A percentile compares a stretch with the other conserved stretches of the same genome.
These are phyloP conservation scores for Neocucurbitaria cava DNA, from an alignment of 2,329 filamentous ascomycete species.

Conservation along the genomic window DNA sequence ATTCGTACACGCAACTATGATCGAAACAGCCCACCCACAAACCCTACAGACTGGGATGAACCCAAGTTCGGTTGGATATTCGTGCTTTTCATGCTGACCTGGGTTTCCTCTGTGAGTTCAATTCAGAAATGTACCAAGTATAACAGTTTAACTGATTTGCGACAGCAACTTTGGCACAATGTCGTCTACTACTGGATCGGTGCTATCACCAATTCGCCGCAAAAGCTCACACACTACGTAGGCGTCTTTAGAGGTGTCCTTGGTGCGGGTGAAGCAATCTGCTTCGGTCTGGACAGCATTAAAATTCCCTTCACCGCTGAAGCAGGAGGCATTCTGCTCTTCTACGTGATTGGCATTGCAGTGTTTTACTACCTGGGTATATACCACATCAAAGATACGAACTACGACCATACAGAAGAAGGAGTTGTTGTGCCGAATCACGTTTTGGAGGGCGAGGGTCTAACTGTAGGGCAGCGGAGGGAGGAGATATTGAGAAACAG, in stretches of 20 bases:
- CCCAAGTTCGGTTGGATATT: conserved; percentile 36
- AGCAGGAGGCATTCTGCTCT: conserved; percentile 37
- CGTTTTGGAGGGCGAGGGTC: conserved; percentile 26
- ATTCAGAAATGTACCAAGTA: no score
- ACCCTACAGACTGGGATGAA: conserved; percentile 39
- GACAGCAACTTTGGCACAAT: conserved; percentile 39
- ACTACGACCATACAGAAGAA: conserved; percentile 34
- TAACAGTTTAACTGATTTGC: neutral
- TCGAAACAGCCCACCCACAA: conserved; percentile 25
- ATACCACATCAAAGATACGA: conserved; percentile 39
- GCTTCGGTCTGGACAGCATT: conserved; percentile 41
- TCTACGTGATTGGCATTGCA: conserved; percentile 35
- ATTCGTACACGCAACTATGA: conserved; percentile 41
- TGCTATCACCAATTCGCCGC: conserved; percentile 40
- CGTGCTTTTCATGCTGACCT: conserved; percentile 40
- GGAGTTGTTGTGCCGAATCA: conserved; percentile 38
- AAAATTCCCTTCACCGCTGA: conserved; percentile 39
- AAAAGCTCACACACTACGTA: conserved; percentile 41
- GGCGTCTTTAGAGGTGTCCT: conserved; percentile 41
- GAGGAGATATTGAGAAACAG: conserved; percentile 10
- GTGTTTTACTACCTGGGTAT: conserved; percentile 39
- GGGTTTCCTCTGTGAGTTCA: conserved; percentile 31
- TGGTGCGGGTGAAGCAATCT: conserved; percentile 40
- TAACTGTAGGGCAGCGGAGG: conserved; percentile 23
- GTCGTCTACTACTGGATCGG: conserved; percentile 44